phyloP scores from a whole-genome alignment of 2,329 filamentous ascomycete genomes.

The Fusarium verticillioides region DNA sequence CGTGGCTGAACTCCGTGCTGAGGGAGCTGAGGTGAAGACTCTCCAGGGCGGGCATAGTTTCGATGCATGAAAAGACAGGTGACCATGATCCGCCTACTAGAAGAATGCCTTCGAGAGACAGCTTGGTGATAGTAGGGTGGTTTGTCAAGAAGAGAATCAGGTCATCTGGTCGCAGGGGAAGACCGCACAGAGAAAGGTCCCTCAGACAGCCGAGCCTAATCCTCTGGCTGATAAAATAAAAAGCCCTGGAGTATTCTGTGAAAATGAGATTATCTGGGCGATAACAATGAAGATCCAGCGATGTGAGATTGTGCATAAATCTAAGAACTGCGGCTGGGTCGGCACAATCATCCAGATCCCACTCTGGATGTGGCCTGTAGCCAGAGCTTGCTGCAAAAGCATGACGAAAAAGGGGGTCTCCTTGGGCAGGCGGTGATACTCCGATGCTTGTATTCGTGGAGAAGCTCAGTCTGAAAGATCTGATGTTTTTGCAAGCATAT shows the following conservation, averaged over 20 bases:
- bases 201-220: neutral
- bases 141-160: neutral
- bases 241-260: neutral
- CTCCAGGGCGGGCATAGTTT: neutral
- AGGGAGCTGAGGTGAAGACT: neutral
- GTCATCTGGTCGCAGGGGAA: neutral
- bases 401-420: no score
- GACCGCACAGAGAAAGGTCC: neutral
- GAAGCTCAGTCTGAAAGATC: neutral
- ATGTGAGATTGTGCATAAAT: neutral
- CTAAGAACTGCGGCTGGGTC: neutral
- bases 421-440: neutral
- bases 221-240: accelerated
- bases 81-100: neutral
- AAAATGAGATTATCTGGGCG: accelerated
- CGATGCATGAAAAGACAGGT: neutral
- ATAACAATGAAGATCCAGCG: neutral
- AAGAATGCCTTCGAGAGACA: neutral
- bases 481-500: neutral
- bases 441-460: neutral
- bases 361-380: no score
- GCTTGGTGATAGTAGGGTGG: neutral
- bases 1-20: neutral
- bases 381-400: no score
- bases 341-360: no score